Evolutionary conservation across 371 early-diverging fungal species (phyloP).

Genomic region (Syncephalastrum monosporum): DNA sequence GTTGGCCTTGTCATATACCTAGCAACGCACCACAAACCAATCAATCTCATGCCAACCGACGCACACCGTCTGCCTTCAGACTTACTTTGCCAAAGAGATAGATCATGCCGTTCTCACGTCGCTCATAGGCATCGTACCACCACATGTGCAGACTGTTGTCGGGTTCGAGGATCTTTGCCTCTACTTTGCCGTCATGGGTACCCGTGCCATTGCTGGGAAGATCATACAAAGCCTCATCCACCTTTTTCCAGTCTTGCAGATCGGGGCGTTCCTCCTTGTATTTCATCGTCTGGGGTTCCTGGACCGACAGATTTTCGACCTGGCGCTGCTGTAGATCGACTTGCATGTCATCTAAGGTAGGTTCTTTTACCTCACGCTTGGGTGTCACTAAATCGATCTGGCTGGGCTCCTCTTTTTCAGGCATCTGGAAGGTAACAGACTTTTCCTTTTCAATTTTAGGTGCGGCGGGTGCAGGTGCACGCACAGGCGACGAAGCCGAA

Average conservation of each 20-base stretch:
- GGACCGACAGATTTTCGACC: neutral
- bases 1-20: slow-evolving; percentile 48
- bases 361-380: no score
- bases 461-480: no score
- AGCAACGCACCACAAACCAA: neutral
- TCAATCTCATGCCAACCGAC: neutral
- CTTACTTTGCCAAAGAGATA: slow-evolving; percentile 92
- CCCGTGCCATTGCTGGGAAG: neutral
- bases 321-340: neutral
- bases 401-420: no score
- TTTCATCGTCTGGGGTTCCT: neutral
- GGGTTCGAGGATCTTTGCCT: slow-evolving; percentile 50
- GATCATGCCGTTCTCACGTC: slow-evolving; percentile 69
- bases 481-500: no score
- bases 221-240: slow-evolving; percentile 17
- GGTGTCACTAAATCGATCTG: no score
- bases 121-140: slow-evolving; percentile 95
- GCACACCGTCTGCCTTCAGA: neutral
- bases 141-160: slow-evolving; percentile 71
- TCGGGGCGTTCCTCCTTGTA: slow-evolving; percentile 17
- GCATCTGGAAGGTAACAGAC: no score
- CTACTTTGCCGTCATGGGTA: slow-evolving; percentile 2
- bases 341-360: no score
- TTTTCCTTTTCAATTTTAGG: no score
- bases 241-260: slow-evolving; percentile 30